A percentile compares a stretch with the other conserved stretches of the same genome.
Conservation (phyloP, 495 filamentous ascomycete species). For the Aspergillus diversus region DNA sequence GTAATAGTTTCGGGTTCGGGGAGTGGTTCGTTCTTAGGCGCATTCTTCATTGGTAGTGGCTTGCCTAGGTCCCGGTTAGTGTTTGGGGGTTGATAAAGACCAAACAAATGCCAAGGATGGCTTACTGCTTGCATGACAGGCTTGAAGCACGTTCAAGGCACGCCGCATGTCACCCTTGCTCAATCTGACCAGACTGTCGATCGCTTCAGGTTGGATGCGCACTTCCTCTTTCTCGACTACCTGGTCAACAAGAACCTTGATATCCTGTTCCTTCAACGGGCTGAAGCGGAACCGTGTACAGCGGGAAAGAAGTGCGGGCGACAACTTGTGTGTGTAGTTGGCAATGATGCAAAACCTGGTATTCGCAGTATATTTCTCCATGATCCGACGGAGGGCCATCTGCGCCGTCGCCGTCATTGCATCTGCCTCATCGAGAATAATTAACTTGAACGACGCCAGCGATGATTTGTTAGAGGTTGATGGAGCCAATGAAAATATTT, state of each 20-base stretch:
- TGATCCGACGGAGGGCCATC: conserved; percentile 95
- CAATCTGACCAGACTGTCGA: conserved; percentile 78
- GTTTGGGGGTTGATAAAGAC: neutral
- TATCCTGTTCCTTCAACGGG: conserved; percentile 85
- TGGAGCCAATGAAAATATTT: conserved; percentile 64
- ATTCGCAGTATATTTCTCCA: conserved; percentile 99
- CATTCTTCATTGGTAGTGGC: conserved; percentile 68
- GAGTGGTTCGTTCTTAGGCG: conserved; percentile 56
- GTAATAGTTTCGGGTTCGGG: conserved; percentile 78
- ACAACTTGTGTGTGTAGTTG: conserved; percentile 99
- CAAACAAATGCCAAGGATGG: neutral
- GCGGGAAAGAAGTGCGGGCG: conserved; percentile 85
- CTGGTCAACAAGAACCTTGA: conserved; percentile 79
- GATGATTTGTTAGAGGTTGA: conserved; percentile 48
- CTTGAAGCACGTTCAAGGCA: conserved; percentile 93
- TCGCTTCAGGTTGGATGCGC: conserved; percentile 77
- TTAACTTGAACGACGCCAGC: conserved; percentile 86
- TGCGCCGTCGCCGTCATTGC: conserved; percentile 97
- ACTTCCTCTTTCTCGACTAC: conserved; percentile 89
- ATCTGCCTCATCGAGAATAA: conserved; percentile 97
- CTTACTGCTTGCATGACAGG: conserved; percentile 90
- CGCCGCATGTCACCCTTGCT: conserved; percentile 97
- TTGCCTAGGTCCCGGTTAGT: conserved; percentile 51
- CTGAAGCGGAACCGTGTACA: conserved; percentile 97
- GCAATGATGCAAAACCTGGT: conserved; percentile 98